A percentile compares a stretch with the other conserved stretches of the same genome.
These are phyloP conservation scores for Linum usitatissimum DNA, from an alignment of 345 rosid genomes.

Conservation along the genomic window DNA sequence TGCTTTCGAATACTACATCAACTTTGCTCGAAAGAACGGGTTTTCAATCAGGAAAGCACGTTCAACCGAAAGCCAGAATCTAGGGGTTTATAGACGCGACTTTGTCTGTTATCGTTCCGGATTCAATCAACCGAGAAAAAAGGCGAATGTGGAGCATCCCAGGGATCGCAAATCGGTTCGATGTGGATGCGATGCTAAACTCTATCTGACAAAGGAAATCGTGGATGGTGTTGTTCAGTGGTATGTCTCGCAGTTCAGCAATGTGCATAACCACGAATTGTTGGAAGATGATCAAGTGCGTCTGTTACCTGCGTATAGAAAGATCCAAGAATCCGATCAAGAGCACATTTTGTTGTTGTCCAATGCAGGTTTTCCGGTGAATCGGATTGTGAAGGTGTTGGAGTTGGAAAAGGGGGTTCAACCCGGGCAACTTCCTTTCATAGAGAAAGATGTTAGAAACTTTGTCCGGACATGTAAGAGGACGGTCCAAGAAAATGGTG, in stretches of 20 bases:
- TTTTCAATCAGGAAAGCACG: conserved; percentile 88
- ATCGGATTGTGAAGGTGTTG: conserved; percentile 72
- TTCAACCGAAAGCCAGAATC: conserved; percentile 76
- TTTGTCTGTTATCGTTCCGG: conserved; percentile 96
- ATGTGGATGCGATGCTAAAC: conserved; percentile 88
- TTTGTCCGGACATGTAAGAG: conserved; percentile 80
- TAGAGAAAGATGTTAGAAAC: conserved; percentile 90
- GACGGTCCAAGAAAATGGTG: conserved; percentile 79
- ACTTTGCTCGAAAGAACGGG: conserved; percentile 75
- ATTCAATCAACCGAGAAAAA: conserved; percentile 83
- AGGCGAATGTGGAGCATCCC: conserved; percentile 81
- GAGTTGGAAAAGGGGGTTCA: conserved; percentile 85
- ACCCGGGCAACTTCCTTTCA: conserved; percentile 76
- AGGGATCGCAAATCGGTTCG: conserved; percentile 88
- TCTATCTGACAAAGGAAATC: conserved; percentile 71
- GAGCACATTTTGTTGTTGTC: conserved; percentile 78
- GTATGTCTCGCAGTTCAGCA: conserved; percentile 87
- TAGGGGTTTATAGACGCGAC: conserved; percentile 80
- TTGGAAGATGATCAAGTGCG: conserved; percentile 91
- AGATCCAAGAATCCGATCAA: conserved; percentile 80
- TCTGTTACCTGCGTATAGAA: conserved; percentile 83
- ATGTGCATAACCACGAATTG: conserved; percentile 89
- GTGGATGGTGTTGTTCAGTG: conserved; percentile 56
- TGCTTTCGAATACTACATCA: conserved; percentile 76
- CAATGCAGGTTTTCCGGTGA: conserved; percentile 88